Percentiles rank a stretch among this genome's conserved stretches.
Conservation (phyloP, 2,329 filamentous ascomycete species). For the Neoscytalidium dimidiatum region DNA sequence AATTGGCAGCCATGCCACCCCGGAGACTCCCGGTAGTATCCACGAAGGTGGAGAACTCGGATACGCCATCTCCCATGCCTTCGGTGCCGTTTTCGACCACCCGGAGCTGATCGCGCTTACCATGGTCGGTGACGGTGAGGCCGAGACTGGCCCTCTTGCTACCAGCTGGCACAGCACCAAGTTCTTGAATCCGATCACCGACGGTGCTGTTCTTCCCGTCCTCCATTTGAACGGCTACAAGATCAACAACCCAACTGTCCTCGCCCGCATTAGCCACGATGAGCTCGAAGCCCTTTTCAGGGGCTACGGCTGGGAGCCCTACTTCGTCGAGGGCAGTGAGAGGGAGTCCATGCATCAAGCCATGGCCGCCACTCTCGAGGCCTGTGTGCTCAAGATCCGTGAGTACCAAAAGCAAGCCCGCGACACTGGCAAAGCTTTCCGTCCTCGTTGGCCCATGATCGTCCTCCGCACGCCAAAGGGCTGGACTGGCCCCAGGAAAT, state of each 20-base stretch:
- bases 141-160: conserved; percentile 78
- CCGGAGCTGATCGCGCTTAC: conserved; percentile 73
- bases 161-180: conserved; percentile 83
- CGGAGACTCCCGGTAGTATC: conserved; percentile 74
- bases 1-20: conserved; percentile 75
- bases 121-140: conserved; percentile 79
- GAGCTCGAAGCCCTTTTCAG: conserved; percentile 70
- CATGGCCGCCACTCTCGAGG: conserved; percentile 75
- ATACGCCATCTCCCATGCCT: conserved; percentile 79
- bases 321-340: conserved; percentile 78
- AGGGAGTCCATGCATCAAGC: conserved; percentile 76
- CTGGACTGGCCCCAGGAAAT: conserved; percentile 73
- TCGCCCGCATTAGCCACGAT: conserved; percentile 72
- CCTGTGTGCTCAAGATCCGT: conserved; percentile 69
- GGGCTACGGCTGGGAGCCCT: conserved; percentile 78
- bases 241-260: conserved; percentile 72
- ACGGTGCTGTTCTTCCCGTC: conserved; percentile 76
- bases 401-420: conserved; percentile 71
- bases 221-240: conserved; percentile 83
- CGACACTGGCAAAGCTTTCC: conserved; percentile 67
- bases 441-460: conserved; percentile 78
- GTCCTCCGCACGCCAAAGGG: conserved; percentile 76
- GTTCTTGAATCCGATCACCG: conserved; percentile 76
- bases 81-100: conserved; percentile 74
- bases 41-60: conserved; percentile 81